A percentile compares a stretch with the other conserved stretches of the same genome.
phyloP scores from a whole-genome alignment of 208 protist genomes.

The Phytomonas sp. region DNA sequence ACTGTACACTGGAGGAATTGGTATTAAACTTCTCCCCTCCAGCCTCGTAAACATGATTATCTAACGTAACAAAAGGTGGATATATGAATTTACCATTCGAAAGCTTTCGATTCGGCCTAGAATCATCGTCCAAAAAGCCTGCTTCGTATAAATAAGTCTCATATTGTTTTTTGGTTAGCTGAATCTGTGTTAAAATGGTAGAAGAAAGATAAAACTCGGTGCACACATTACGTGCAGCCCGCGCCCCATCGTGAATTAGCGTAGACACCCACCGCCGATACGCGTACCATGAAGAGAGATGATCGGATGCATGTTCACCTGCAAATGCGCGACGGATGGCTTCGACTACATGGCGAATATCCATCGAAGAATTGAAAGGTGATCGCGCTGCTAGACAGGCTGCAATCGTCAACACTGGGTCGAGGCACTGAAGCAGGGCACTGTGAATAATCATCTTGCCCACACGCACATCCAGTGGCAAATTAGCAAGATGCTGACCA shows the following conservation, averaged over 20 bases:
- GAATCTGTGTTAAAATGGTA: constrained; percentile 78
- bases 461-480: constrained; percentile 86
- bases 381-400: constrained; percentile 80
- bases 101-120: neutral
- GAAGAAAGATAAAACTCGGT: constrained; percentile 73
- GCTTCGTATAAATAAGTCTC: constrained; percentile 85
- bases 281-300: constrained; percentile 83
- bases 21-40: constrained; percentile 75
- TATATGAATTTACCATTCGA: constrained; percentile 48
- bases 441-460: constrained; percentile 95
- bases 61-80: constrained; percentile 53
- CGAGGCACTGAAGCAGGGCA: constrained; percentile 91
- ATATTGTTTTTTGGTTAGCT: constrained; percentile 89
- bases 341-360: constrained; percentile 84
- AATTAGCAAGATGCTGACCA: constrained; percentile 84
- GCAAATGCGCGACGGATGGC: constrained; percentile 63
- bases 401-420: constrained; percentile 94
- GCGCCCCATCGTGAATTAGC: constrained; percentile 31
- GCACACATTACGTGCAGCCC: constrained; percentile 62
- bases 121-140: constrained; percentile 73
- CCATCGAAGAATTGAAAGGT: constrained; percentile 88
- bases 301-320: constrained; percentile 74
- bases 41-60: constrained; percentile 73
- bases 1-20: constrained; percentile 74
- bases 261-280: constrained; percentile 71